Percentiles rank a stretch among this genome's conserved stretches.
phyloP scores from a whole-genome alignment of 208 protist genomes.

The Crithidia brevicula region DNA sequence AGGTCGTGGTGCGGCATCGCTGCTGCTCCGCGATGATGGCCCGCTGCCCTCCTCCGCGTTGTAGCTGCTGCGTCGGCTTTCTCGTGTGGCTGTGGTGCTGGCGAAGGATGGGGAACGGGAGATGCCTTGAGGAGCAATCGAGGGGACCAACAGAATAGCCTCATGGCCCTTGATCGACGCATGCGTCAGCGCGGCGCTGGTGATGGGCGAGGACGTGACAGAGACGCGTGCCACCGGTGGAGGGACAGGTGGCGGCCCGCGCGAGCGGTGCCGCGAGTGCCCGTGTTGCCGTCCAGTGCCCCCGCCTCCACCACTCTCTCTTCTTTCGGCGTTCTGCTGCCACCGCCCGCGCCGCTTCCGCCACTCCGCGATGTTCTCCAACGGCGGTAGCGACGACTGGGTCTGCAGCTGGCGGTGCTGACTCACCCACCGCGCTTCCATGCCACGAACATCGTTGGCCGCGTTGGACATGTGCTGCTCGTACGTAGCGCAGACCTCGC shows the following conservation, averaged over 20 bases:
- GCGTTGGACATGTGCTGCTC: constrained; percentile 6
- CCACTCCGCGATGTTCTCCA: constrained; percentile 23
- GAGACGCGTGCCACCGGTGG: not conserved
- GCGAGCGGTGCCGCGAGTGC: constrained; percentile 7
- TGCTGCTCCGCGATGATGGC: constrained; percentile 2
- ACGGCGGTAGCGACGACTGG: constrained; percentile 5
- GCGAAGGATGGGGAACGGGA: constrained; percentile 5
- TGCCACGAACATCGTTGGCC: not conserved
- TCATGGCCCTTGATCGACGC: not conserved
- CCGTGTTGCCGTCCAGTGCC: not conserved
- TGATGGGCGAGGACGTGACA: not conserved
- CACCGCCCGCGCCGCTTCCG: constrained; percentile 7
- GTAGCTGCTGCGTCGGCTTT: constrained; percentile 9
- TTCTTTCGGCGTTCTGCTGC: not conserved
- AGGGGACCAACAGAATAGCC: not conserved
- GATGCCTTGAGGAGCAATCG: not conserved
- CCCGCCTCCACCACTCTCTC: not conserved
- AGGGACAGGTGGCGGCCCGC: not conserved
- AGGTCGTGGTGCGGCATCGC: constrained; percentile 1
- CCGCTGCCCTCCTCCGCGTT: constrained; percentile 14
- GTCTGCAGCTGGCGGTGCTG: constrained; percentile 23
- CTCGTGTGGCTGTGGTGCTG: constrained; percentile 1
- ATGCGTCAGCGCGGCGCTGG: not conserved
- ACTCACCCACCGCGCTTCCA: constrained; percentile 23
- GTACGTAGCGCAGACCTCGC: constrained; percentile 6